A percentile compares a stretch with the other conserved stretches of the same genome.
These are phyloP conservation scores for Boechera stricta DNA, from an alignment of 345 rosid species.

Conservation along the genomic window DNA sequence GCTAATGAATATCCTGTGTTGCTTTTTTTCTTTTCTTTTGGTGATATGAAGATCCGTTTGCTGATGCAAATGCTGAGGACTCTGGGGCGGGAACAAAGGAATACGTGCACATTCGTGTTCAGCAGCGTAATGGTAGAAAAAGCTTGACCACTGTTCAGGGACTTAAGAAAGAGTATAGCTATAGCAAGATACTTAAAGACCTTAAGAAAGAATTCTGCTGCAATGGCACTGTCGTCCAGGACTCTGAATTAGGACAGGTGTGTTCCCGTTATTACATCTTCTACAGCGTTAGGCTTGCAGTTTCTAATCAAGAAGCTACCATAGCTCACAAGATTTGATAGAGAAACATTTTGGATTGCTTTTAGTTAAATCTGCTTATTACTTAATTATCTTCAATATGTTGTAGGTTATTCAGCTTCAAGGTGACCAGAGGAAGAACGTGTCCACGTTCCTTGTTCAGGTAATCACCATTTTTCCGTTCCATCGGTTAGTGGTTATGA, in stretches of 20 bases:
- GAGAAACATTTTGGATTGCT: background rate
- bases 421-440: slow-evolving; percentile 50
- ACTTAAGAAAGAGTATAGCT: slow-evolving; percentile 62
- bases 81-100: slow-evolving; percentile 57
- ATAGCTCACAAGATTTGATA: background rate
- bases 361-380: background rate
- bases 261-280: background rate
- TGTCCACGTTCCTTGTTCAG: slow-evolving; percentile 51
- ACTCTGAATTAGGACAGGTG: slow-evolving; percentile 68
- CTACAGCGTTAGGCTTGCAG: background rate
- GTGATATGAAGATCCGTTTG: slow-evolving; percentile 50
- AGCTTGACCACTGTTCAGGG: slow-evolving; percentile 61
- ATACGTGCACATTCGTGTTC: slow-evolving; percentile 56
- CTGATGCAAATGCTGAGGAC: slow-evolving; percentile 64
- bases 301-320: background rate
- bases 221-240: slow-evolving; percentile 66
- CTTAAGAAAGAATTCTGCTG: slow-evolving; percentile 69
- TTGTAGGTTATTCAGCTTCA: slow-evolving; percentile 49
- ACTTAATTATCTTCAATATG: background rate
- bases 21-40: background rate
- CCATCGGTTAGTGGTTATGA: background rate
- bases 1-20: background rate
- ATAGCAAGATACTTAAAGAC: slow-evolving; percentile 63
- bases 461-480: slow-evolving; percentile 9
- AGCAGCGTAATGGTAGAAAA: slow-evolving; percentile 63